phyloP scores from a whole-genome alignment of 768 basidiomycete species.

The Kwoniella sp. region DNA sequence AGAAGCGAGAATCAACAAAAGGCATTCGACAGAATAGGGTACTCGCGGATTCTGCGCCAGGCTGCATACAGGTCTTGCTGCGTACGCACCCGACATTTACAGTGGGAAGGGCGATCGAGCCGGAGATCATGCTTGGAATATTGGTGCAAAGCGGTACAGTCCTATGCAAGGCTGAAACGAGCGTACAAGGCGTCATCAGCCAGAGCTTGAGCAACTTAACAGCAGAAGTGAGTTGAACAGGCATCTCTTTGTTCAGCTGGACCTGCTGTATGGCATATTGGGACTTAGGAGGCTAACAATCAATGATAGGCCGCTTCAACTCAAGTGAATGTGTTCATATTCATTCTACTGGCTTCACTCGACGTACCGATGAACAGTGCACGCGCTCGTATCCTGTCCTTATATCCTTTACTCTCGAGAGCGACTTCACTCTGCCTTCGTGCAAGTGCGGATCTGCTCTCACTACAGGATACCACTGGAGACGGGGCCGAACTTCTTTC shows the following conservation, averaged over 20 bases:
- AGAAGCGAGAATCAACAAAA: slow-evolving; percentile 1
- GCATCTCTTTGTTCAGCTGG: no score
- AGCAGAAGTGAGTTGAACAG: slow-evolving; percentile 23
- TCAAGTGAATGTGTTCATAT: slow-evolving; percentile 36
- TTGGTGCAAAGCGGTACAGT: slow-evolving; percentile 21
- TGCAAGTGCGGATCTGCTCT: slow-evolving; percentile 33
- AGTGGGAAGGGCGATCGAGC: slow-evolving; percentile 7
- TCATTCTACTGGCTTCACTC: slow-evolving; percentile 28
- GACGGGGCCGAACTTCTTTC: slow-evolving; percentile 40
- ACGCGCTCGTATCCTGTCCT: slow-evolving; percentile 7
- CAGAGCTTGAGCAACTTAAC: slow-evolving; percentile 15
- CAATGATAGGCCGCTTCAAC: slow-evolving; percentile 19
- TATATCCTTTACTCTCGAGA: slow-evolving; percentile 38
- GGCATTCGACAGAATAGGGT: slow-evolving; percentile 4
- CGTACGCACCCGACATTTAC: slow-evolving; percentile 27
- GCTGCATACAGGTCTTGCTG: slow-evolving; percentile 29
- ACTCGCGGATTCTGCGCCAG: slow-evolving; percentile 24
- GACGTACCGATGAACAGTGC: slow-evolving; percentile 1
- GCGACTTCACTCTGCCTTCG: slow-evolving; percentile 30
- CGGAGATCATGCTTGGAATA: slow-evolving; percentile 15
- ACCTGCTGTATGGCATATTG: no score
- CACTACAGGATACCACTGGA: slow-evolving; percentile 31
- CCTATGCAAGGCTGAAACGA: slow-evolving; percentile 30
- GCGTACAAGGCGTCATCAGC: slow-evolving; percentile 18
- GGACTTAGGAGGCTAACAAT: no score